Evolutionary conservation across 129 eudicot genomes (phyloP).

Genomic region (Flaveria sonorensis): DNA sequence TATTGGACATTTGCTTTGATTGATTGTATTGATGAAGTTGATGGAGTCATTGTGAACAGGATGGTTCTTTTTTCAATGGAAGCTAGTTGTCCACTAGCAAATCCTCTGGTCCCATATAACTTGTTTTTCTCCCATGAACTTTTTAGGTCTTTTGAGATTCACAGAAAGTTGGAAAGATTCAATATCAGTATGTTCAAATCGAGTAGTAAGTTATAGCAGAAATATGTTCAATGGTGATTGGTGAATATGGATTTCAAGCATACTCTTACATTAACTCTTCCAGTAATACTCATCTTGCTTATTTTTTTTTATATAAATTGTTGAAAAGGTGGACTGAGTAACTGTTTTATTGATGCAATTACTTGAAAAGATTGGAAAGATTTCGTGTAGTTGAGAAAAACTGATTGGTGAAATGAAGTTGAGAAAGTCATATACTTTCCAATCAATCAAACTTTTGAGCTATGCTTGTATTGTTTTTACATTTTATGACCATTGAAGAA

Average conservation of each 20-base stretch:
- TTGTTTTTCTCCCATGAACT: constrained; percentile 2
- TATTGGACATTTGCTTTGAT: constrained; percentile 10
- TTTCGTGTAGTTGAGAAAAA: not conserved
- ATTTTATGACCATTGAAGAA: constrained; percentile 14
- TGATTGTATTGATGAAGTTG: constrained; percentile 6
- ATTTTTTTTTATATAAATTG: not conserved
- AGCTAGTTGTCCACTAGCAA: not conserved
- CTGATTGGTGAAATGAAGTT: not conserved
- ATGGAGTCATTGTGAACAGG: no score
- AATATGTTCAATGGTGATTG: not conserved
- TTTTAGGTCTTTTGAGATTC: constrained; percentile 15
- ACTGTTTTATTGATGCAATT: not conserved
- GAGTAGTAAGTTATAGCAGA: not conserved
- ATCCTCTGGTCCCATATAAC: constrained; percentile 3
- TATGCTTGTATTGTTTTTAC: constrained; percentile 19
- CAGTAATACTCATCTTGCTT: not conserved
- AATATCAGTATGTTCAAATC: not conserved
- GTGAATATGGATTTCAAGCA: no score
- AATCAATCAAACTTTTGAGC: constrained; percentile 7
- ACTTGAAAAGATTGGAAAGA: not conserved
- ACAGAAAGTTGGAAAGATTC: not conserved
- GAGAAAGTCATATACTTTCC: not conserved
- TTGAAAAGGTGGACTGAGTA: not conserved
- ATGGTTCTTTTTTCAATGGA: not conserved
- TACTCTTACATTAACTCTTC: not conserved